A percentile compares a stretch with the other conserved stretches of the same genome.
Evolutionary conservation across 2,329 filamentous ascomycete species (phyloP).

Genomic region (Diaporthe ampelina): DNA sequence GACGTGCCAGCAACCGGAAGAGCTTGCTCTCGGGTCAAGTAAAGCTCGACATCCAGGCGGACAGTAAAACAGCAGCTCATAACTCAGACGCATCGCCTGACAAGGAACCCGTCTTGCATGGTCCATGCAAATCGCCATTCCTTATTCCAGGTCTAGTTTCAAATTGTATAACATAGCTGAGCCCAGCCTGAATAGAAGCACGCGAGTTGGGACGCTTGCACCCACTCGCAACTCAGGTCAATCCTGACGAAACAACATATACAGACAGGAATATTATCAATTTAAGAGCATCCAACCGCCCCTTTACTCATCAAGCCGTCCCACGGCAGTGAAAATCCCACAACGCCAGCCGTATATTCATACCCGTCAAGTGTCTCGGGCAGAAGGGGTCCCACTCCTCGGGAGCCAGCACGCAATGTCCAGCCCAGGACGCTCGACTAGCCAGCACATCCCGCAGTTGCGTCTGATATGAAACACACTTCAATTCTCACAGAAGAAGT

Average conservation of each 20-base stretch:
- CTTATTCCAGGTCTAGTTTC: not conserved
- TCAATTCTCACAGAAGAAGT: conserved; percentile 57
- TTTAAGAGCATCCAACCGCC: not conserved
- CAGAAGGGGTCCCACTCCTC: not conserved
- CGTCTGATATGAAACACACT: not conserved
- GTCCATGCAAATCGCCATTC: too few species aligned
- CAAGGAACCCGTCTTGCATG: not conserved
- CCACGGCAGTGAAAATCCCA: not conserved
- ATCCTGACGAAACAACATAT: not conserved
- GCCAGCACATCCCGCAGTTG: not conserved
- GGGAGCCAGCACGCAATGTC: not conserved
- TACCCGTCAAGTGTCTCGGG: not conserved
- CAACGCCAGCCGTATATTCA: not conserved
- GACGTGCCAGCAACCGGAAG: too few species aligned
- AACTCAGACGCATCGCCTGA: not conserved
- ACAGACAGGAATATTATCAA: conserved; percentile 8
- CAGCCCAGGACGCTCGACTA: not conserved
- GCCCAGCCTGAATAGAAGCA: not conserved
- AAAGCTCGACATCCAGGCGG: not conserved
- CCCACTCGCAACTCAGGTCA: not conserved
- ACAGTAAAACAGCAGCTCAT: too few species aligned
- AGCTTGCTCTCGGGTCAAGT: not conserved
- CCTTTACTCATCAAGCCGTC: conserved; percentile 1
- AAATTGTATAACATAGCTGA: not conserved
- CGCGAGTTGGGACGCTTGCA: not conserved